Evolutionary conservation across 169 alveolate species (phyloP), one percentile per base, ranked within the genome.

Genomic region (Eimeria acervulina): DNA sequence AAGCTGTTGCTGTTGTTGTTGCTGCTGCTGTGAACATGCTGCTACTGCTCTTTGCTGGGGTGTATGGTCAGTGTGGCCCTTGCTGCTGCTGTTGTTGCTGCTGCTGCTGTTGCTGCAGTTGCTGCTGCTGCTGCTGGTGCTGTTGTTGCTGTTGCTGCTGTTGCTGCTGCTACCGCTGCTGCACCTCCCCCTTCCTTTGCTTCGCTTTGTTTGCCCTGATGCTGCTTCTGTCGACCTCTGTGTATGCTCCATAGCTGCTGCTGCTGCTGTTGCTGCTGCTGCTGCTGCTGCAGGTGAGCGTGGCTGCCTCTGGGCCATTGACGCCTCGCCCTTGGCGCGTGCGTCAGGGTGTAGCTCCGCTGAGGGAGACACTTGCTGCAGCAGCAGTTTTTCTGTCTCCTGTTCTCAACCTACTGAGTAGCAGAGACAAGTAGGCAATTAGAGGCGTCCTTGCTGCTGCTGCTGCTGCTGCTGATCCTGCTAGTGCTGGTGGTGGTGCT

Each of bases 241-340:
- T 47, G 12, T 47, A 47, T 47, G 55, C 55, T 7, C 55, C 12
- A 12, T 12, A 7, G 55, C 55, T 47, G 55, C 55, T 47, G 55
- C 55, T 47, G 55, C 12, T 47, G 55, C 55, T 47, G 55, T 47
- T 28, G 61, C 88, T 78, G 55, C 55, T 78, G 88, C 88, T 36
- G 88, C 66, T 78, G 88, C 88, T 78, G 88, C 88, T 47, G 61
- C 90, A 90, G 95, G 90, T 90, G 51, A 52, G 95, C 63, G 28
- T 90, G 8, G 95, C 83, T 2, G 95, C 95, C 23, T 36, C 90
- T 36, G 95, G 95, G 36, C 90, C 83, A 13, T 23, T 90, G 23
- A 83, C 90, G 40, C 83, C 55, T 15, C 80, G 95, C 26, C 95
- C 51, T 26, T 90, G 95, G 95, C 95, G 95, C 38, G 90, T 90